phyloP scores from a whole-genome alignment of 345 rosid genomes.

The Kernera saxatilis region DNA sequence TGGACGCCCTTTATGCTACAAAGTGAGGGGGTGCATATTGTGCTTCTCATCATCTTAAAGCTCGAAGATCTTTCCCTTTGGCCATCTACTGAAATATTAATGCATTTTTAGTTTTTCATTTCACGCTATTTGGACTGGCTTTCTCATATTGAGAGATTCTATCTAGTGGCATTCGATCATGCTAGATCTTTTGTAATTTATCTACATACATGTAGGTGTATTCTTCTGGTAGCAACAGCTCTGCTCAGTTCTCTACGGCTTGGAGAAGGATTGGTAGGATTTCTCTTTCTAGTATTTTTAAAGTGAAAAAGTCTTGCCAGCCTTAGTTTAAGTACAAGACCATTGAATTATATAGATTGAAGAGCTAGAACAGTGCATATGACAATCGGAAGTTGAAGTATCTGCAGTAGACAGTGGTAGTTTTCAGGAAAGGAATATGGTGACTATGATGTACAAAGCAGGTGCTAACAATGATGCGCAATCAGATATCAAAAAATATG shows the following conservation, averaged over 20 bases:
- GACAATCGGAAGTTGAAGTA: background rate
- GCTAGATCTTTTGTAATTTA: constrained; percentile 4
- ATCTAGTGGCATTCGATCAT: no score
- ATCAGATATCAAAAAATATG: constrained; percentile 2
- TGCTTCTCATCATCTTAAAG: background rate
- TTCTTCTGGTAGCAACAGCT: constrained; percentile 65
- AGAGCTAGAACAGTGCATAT: constrained; percentile 5
- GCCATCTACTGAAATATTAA: background rate
- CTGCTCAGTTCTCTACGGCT: constrained; percentile 43
- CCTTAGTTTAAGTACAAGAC: background rate
- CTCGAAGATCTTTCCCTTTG: background rate
- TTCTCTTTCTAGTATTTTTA: constrained; percentile 1
- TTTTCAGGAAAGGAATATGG: background rate
- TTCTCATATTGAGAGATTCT: no score
- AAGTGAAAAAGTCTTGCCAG: background rate
- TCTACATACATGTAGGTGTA: constrained; percentile 40
- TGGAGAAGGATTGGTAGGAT: constrained; percentile 67
- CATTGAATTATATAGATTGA: background rate
- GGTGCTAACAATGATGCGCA: background rate
- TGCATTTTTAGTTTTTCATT: background rate
- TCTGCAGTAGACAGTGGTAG: background rate
- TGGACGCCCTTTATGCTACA: constrained; percentile 1
- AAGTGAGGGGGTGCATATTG: background rate
- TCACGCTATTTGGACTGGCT: no score
- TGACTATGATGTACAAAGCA: background rate